phyloP scores from a whole-genome alignment of 208 protist genomes.

The Trichomonas tenax region DNA sequence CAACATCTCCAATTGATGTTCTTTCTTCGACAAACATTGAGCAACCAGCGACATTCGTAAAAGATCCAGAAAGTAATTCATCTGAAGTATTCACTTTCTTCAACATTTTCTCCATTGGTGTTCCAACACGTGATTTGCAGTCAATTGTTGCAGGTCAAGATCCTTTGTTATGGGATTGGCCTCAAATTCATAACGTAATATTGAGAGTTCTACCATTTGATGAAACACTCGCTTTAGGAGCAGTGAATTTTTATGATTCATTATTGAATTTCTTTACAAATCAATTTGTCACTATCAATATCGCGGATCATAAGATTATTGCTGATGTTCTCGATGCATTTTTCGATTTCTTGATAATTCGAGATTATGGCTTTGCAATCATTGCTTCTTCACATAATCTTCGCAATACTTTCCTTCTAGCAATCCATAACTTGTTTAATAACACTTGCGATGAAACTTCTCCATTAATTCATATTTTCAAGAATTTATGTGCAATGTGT shows the following conservation, averaged over 20 bases:
- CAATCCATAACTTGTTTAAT: neutral
- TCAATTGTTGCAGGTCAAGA: neutral
- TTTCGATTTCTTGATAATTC: neutral
- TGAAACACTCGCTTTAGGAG: neutral
- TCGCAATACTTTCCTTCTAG: neutral
- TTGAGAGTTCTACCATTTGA: neutral
- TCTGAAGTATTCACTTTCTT: neutral
- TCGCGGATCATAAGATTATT: neutral
- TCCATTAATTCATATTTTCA: neutral
- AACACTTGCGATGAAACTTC: neutral
- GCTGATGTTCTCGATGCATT: neutral
- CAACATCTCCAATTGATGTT: neutral
- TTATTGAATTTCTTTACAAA: neutral
- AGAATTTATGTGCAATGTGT: neutral
- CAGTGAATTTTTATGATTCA: neutral
- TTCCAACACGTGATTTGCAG: neutral
- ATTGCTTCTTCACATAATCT: neutral
- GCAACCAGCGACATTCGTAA: too few species aligned
- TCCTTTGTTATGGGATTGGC: neutral
- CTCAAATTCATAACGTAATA: neutral
- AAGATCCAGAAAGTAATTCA: too few species aligned
- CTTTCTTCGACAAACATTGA: neutral
- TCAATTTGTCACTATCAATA: neutral
- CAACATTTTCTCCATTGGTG: neutral
- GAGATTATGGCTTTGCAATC: neutral